These are phyloP conservation scores for Penicillium vulpinum DNA, from an alignment of 2,329 filamentous ascomycete species.

Conservation along the genomic window DNA sequence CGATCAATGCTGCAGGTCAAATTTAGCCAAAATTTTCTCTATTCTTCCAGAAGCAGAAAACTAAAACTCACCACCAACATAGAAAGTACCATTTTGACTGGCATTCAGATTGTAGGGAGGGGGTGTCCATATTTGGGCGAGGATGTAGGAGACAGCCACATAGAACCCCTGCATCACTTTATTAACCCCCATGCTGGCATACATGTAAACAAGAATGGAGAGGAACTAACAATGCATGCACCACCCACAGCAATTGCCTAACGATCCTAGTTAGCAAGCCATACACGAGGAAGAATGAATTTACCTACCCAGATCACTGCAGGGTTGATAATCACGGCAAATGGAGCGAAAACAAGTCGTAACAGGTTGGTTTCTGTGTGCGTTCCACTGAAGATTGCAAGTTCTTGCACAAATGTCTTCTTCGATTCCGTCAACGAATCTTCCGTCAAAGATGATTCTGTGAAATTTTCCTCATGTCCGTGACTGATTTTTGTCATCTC, in stretches of 20 bases:
- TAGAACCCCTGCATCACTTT: neutral
- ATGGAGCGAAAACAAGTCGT: neutral
- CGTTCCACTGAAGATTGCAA: neutral
- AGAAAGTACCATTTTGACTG: neutral
- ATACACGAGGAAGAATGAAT: neutral
- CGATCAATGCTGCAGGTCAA: neutral
- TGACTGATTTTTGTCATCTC: neutral
- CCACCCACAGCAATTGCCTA: neutral
- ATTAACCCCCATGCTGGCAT: neutral
- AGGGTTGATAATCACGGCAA: neutral
- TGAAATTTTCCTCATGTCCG: neutral
- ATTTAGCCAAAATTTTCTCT: neutral
- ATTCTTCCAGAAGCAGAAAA: neutral
- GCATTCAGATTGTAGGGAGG: neutral
- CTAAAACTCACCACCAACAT: conserved; percentile 2
- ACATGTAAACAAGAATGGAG: neutral
- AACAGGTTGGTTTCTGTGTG: neutral
- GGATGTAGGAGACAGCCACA: neutral
- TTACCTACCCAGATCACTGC: neutral
- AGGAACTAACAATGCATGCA: neutral
- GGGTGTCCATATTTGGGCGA: neutral
- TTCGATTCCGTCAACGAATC: neutral
- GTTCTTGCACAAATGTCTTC: neutral
- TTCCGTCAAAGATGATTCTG: neutral
- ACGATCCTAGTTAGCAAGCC: neutral